Base-by-base conservation (phyloP, 2,329 filamentous ascomycete species). In the Diaporthe sp. region DNA sequence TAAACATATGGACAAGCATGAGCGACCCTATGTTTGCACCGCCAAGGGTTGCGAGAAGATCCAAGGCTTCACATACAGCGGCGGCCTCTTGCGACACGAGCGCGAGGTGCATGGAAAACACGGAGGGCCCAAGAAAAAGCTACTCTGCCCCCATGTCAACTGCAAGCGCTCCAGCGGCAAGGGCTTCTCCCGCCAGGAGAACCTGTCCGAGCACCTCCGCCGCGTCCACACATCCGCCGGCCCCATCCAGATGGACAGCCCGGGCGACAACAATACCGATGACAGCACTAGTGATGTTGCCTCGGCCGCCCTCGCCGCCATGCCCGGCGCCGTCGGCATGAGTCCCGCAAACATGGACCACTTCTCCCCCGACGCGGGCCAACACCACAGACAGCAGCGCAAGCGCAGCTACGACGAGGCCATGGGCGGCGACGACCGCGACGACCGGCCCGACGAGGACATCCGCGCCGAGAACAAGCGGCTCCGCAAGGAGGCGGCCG, bases 1-100 rank as follows among this genome's bases (percentile, higher is more conserved):
- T 81, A 98, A 98, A 85, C 96, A 98, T 82, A 98, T 98, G 96
- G 96, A 98, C 85, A 98, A 98, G 82, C 96, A 98, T 82, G 95
- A 98, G 78, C 90, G 96, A 17, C 96, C 96, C 1, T 98, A 98
- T 81, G 94, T 95, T 79, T 98, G 96, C 83, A 88, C 87, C 30
- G 92, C 93, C 56, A 88, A 91, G n/a, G 94, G 93, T 50, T 98
- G 96, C 83, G 94, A 96, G 80, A 98, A 98, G 80, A 89, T 98
- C 0, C 94, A 94, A 70, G 96, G 96, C 1, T 98, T 98, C 83
- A 98, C 96, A 1, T 98, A 98, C 82, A 96, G 94, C 0, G 96
- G 96, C 22, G 96, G 96, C 4, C 90, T 98, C 0, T 85, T 97
- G 25, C 90, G 96, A 59, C 96, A 98, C 84, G 94, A 98, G 84